A percentile compares a stretch with the other conserved stretches of the same genome.
Evolutionary conservation across 1,139 yeast species (phyloP).

Genomic region (Saccharomyces hybrid): DNA sequence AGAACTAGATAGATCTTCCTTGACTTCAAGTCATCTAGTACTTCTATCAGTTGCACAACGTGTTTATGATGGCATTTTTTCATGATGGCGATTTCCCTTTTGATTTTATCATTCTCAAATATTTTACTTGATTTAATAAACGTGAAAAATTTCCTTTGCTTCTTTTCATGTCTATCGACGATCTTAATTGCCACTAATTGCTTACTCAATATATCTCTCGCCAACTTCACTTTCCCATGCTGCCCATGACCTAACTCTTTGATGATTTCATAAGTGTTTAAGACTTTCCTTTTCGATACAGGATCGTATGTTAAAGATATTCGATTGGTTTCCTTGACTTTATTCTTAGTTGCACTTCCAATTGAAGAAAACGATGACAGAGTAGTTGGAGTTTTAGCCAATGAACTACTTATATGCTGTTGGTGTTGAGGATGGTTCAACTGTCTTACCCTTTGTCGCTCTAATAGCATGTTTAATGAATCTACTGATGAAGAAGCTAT

Average conservation of each 20-base stretch:
- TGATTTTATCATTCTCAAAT: slow-evolving; percentile 48
- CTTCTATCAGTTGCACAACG: slow-evolving; percentile 84
- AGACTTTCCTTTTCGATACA: slow-evolving; percentile 67
- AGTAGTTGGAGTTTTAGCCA: not conserved
- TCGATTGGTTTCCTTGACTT: slow-evolving; percentile 76
- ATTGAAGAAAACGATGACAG: not conserved
- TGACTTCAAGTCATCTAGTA: slow-evolving; percentile 77
- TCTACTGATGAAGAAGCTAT: slow-evolving; percentile 35
- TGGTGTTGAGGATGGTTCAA: slow-evolving; percentile 38
- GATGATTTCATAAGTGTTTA: slow-evolving; percentile 86
- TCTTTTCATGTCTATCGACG: slow-evolving; percentile 62
- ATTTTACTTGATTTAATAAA: slow-evolving; percentile 13
- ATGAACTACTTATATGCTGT: slow-evolving; percentile 14
- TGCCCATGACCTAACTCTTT: slow-evolving; percentile 91
- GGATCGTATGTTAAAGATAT: slow-evolving; percentile 88
- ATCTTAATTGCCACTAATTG: slow-evolving; percentile 89
- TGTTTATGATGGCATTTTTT: slow-evolving; percentile 89
- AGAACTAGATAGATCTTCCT: slow-evolving; percentile 84
- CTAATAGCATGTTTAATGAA: slow-evolving; percentile 35
- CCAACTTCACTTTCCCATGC: slow-evolving; percentile 94
- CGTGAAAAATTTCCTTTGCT: slow-evolving; percentile 21
- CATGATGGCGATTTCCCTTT: slow-evolving; percentile 92
- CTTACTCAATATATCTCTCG: slow-evolving; percentile 60
- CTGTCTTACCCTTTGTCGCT: slow-evolving; percentile 35
- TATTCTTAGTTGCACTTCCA: slow-evolving; percentile 13